Base-by-base conservation (phyloP, 805 yeast species). In the Wickerhamiella siamensis region DNA sequence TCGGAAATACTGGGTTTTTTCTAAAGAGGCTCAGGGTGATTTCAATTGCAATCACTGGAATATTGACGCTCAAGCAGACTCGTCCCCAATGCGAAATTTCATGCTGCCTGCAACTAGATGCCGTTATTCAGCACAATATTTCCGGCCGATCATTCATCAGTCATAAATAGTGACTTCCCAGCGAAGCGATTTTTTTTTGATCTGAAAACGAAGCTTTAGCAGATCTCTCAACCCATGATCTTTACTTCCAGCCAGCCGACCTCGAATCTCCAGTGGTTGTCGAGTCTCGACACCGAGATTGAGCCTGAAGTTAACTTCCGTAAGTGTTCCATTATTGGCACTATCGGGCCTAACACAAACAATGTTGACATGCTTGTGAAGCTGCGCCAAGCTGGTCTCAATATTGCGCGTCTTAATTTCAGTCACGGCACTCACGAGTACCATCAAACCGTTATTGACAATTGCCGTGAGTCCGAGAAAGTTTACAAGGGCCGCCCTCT, bases 331-430 rank as follows among this genome's bases (percentile, higher is more conserved):
- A 91, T 91, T 68, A 87, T 91, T 60, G 96, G 97, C 64, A 91
- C 98, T 55, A 91, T 91, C 66, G 98, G 98, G 58, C 98, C 98
- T 60, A 86, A 84, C 72, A 83, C 97, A 67, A 91, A 91, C 77
- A 65, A 70, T 56, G 87, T 79, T 52, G 95, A 87, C 61, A 72
- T 74, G 53, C 69, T 91, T 60, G 83, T 78, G 57, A 74, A 76
- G 63, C 75, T 91, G 61, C 81, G 98, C 74, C 83, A 84, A 68
- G 95, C 96, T 49, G 98, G 98, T 62, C 74, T 91, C 56, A 91
- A 88, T 77, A 83, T 91, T 62, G 97, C 84, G 43, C 82, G 98
- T 65, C 86, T 91, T 96, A 91, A 91, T 79, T 91, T 91, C 72
- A 83, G 95, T 53, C 98, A 91, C 72, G 98, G 98, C 58, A 75